Evolutionary conservation across 2,329 filamentous ascomycete genomes (phyloP).

Genomic region (Colletotrichum gigasporum): DNA sequence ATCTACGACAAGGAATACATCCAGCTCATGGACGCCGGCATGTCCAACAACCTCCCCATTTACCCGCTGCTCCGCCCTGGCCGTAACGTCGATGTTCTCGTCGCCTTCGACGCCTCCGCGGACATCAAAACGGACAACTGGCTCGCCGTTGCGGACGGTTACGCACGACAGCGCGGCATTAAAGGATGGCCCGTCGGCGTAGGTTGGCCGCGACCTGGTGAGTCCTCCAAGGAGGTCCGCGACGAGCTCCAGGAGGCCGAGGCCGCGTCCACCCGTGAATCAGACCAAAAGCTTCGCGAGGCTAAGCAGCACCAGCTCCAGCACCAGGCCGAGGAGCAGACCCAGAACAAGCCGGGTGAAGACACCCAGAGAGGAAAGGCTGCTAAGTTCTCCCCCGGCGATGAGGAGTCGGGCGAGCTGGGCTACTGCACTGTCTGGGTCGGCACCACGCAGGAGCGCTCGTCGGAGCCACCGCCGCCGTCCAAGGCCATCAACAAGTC

Average conservation of each 20-base stretch:
- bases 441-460: slow-evolving; percentile 80
- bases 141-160: slow-evolving; percentile 93
- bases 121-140: slow-evolving; percentile 96
- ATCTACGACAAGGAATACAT: slow-evolving; percentile 77
- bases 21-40: slow-evolving; percentile 94
- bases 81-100: slow-evolving; percentile 85
- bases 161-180: slow-evolving; percentile 87
- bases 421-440: slow-evolving; percentile 97
- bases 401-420: slow-evolving; percentile 67
- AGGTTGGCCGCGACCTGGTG: slow-evolving; percentile 82
- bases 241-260: slow-evolving; percentile 75
- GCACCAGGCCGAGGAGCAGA: slow-evolving; percentile 36
- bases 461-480: slow-evolving; percentile 60
- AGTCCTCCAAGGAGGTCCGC: slow-evolving; percentile 67
- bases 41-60: slow-evolving; percentile 97
- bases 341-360: slow-evolving; percentile 27
- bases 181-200: slow-evolving; percentile 94
- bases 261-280: slow-evolving; percentile 66
- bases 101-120: slow-evolving; percentile 94
- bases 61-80: slow-evolving; percentile 92
- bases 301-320: slow-evolving; percentile 61
- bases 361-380: slow-evolving; percentile 41
- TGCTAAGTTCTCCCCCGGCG: slow-evolving; percentile 50
- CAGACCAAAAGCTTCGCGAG: slow-evolving; percentile 69
- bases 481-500: slow-evolving; percentile 68